Conservation (phyloP, 148 eudicot species). For the Camellia lanceoleosa region DNA sequence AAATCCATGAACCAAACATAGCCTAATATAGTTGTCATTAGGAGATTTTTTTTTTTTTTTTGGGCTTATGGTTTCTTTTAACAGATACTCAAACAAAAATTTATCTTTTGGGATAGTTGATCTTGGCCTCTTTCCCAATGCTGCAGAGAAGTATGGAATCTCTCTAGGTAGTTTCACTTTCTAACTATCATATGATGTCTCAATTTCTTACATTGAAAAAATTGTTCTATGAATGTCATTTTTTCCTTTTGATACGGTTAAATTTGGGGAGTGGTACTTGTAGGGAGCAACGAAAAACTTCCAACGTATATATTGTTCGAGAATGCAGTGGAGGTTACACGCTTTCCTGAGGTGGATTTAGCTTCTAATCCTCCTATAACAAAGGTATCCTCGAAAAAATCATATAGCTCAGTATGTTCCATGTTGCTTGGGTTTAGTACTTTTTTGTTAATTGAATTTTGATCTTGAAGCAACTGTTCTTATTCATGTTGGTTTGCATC, state of each 20-base stretch:
- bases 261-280: conserved; percentile 9
- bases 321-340: conserved; percentile 56
- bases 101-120: conserved; percentile 85
- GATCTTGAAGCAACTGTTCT: neutral
- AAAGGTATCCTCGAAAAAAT: conserved; percentile 48
- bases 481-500: neutral
- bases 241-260: neutral
- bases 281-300: conserved; percentile 61
- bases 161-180: conserved; percentile 43
- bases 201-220: neutral
- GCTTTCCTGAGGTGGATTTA: conserved; percentile 63
- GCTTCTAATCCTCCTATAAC: conserved; percentile 47
- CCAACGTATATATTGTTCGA: conserved; percentile 83
- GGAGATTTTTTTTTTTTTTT: neutral
- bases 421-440: neutral
- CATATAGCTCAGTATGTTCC: neutral
- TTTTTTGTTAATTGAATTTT: neutral
- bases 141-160: conserved; percentile 75
- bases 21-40: neutral
- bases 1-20: too few relatives aligned
- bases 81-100: conserved; percentile 82
- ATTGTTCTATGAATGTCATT: neutral
- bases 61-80: neutral
- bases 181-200: neutral
- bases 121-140: conserved; percentile 94